Evolutionary conservation across 352 stramenopile species (phyloP).

Genomic region (Pythium sp.): DNA sequence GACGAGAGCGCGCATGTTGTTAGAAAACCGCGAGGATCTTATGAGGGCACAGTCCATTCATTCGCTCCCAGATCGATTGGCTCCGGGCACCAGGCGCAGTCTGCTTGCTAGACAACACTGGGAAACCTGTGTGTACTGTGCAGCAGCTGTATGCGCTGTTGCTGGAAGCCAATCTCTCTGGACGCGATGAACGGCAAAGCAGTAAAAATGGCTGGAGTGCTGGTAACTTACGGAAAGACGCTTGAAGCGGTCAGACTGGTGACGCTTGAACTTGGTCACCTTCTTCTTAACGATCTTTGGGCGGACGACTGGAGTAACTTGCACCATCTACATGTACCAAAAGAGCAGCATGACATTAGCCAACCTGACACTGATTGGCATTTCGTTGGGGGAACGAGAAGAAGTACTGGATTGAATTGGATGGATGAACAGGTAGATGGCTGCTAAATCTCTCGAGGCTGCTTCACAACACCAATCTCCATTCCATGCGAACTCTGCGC

Average conservation of each 20-base stretch:
- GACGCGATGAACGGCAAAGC: background rate
- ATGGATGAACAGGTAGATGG: background rate
- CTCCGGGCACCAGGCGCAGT: background rate
- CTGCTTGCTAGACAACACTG: background rate
- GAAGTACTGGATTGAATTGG: background rate
- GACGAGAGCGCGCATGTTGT: background rate
- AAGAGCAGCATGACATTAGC: constrained; percentile 4
- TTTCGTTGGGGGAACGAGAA: background rate
- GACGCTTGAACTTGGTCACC: constrained; percentile 99
- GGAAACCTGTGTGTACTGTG: background rate
- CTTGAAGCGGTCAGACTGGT: constrained; percentile 98
- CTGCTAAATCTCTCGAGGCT: background rate
- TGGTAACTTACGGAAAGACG: constrained; percentile 88
- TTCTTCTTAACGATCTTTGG: constrained; percentile 99
- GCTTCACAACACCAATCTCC: background rate
- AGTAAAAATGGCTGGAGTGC: background rate
- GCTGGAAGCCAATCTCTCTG: background rate
- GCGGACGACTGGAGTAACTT: constrained; percentile 88
- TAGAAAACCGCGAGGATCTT: background rate
- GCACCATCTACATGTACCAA: constrained; percentile 69
- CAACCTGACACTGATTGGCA: background rate
- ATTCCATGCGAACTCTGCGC: background rate
- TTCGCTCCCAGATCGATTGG: background rate
- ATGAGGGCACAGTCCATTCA: background rate
- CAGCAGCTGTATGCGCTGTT: background rate